Base-by-base conservation (phyloP, 2,329 filamentous ascomycete genomes). In the Fusarium hainanense region DNA sequence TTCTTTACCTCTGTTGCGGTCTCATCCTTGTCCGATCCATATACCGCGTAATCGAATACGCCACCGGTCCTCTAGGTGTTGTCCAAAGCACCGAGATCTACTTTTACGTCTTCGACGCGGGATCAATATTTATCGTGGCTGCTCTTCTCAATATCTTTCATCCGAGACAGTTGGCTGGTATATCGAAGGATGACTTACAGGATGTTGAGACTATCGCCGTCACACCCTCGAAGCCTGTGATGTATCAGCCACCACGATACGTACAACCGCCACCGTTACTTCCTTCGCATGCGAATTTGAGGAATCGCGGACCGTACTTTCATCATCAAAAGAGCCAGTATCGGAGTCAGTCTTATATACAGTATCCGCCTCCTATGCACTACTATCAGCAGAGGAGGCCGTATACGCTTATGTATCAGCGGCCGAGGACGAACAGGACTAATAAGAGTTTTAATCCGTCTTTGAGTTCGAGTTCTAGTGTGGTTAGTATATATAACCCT, bases 1-100 rank as follows among this genome's bases (percentile, higher is more conserved):
- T 70, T 7, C 51, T 77, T 7, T 75, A 78, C 18, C 4, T 63
- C 0, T 16, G 48, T 1, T 76, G 76, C 7, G 46, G 71, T 0
- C 68, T 81, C 7, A 80, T 84, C 21, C 73, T 82, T 12, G 62
- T 82, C 7, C 74, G 82, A 21, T 81, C 79, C 1, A 47, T 80
- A 0, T 81, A 82, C 47, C 78, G 82, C 32, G 74, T 81, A 2
- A 70, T 82, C 7, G 82, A 84, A 70, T 84, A 83, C 61, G 73
- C 72, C 1, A 71, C 77, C 16, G 79, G 80, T 1, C 67, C 72
- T 2, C 68, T 73, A 4, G 77, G 78, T 0, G 75, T 75, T 4
- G 52, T 81, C 1, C 66, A 80, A 16, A 49, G 48, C 5, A 76
- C 79, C 6, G 80, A 82, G 62, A 70, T 65, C 7, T 77, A 72